Percentiles rank a stretch among this genome's conserved stretches.
Conservation (phyloP, 192 early-diverging fungal species). For the Linnemannia hyalina region DNA sequence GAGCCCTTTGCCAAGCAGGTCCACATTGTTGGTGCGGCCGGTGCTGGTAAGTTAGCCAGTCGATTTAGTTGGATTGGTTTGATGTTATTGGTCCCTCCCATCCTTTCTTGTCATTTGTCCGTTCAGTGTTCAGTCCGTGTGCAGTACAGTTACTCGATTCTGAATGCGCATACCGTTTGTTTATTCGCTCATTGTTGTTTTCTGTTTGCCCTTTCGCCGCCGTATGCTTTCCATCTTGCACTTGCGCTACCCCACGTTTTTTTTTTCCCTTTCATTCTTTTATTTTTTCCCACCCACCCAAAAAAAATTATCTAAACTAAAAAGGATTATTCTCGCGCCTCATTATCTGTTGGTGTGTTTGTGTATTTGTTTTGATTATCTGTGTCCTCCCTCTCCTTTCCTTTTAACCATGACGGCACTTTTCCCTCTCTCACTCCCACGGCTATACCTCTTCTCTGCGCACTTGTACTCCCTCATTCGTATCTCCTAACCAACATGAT, state of each 20-base stretch:
- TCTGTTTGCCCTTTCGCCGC: neutral
- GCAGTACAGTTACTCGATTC: neutral
- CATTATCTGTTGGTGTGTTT: neutral
- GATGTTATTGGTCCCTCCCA: neutral
- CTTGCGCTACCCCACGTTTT: conserved; percentile 4
- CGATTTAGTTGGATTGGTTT: neutral
- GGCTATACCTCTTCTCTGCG: neutral
- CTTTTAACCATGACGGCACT: neutral
- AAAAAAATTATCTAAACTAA: neutral
- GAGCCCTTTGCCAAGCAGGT: conserved; percentile 79
- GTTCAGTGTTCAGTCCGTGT: no score
- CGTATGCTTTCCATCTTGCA: neutral
- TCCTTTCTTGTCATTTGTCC: neutral
- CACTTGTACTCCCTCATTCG: neutral
- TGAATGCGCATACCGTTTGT: neutral
- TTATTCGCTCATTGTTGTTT: neutral
- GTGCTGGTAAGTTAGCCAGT: conserved; percentile 53
- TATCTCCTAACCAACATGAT: neutral
- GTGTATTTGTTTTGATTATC: neutral
- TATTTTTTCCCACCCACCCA: neutral
- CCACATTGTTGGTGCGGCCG: conserved; percentile 64
- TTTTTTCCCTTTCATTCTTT: neutral
- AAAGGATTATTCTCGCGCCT: no score
- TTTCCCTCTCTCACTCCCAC: neutral
- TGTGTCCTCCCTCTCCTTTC: neutral